Percentiles rank a stretch among this genome's conserved stretches.
Evolutionary conservation across 208 protist species (phyloP).

Genomic region (Trypanosoma scelopori): DNA sequence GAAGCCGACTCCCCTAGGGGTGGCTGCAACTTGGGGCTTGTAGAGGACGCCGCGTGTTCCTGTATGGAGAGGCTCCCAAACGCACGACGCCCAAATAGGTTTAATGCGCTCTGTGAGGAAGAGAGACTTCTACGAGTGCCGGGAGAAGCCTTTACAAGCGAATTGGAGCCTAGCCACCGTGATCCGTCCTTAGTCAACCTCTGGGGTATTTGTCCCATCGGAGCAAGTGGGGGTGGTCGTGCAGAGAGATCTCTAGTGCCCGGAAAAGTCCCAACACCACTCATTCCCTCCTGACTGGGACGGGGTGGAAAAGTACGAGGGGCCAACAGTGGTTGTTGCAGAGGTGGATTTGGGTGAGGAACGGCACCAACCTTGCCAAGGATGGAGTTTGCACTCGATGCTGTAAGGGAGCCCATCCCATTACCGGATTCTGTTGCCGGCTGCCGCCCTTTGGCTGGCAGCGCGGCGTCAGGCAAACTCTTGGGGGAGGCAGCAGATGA

Average conservation of each 20-base stretch:
- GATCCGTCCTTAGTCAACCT: not conserved
- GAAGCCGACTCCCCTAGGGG: not conserved
- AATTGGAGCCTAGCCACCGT: not conserved
- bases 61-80: slow-evolving; percentile 33
- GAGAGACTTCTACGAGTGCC: too few relatives aligned
- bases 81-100: slow-evolving; percentile 46
- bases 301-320: not conserved
- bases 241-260: not conserved
- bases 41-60: not conserved
- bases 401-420: too few relatives aligned
- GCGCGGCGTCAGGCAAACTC: too few relatives aligned
- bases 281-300: not conserved
- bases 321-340: too few relatives aligned
- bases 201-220: not conserved
- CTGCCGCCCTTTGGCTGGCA: too few relatives aligned
- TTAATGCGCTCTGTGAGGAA: slow-evolving; percentile 6
- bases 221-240: not conserved
- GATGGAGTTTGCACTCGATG: too few relatives aligned
- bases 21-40: not conserved
- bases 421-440: too few relatives aligned
- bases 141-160: too few relatives aligned
- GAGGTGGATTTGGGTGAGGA: too few relatives aligned
- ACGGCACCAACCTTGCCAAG: too few relatives aligned
- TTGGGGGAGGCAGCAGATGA: too few relatives aligned
- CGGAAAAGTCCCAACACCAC: not conserved